Percentiles rank a stretch among this genome's conserved stretches.
Evolutionary conservation across 164 flowering plant genomes (phyloP).

Genomic region (Aristolochia fimbriata): DNA sequence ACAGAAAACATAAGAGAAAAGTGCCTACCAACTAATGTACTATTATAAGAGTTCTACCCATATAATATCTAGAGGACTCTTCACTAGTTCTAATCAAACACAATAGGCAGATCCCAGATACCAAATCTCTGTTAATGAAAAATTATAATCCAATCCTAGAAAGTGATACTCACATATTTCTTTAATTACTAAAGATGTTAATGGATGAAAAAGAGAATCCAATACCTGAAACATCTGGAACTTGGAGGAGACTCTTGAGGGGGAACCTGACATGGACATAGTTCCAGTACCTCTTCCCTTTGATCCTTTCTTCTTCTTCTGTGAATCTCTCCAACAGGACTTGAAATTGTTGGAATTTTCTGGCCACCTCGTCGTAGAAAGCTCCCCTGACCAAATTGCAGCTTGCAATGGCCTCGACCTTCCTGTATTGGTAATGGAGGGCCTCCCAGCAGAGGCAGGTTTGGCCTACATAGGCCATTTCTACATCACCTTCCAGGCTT

Average conservation of each 20-base stretch:
- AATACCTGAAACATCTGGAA: slow-evolving; percentile 44
- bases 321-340: slow-evolving; percentile 42
- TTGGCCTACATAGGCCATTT: slow-evolving; percentile 49
- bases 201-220: background rate
- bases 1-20: too few relatives aligned
- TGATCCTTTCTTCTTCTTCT: slow-evolving; percentile 31
- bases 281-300: slow-evolving; percentile 30
- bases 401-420: slow-evolving; percentile 26
- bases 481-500: slow-evolving; percentile 45
- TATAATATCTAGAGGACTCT: too few relatives aligned
- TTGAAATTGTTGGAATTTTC: slow-evolving; percentile 44
- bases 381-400: slow-evolving; percentile 11
- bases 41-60: too few relatives aligned
- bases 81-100: background rate
- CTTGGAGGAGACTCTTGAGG: slow-evolving; percentile 38
- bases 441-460: slow-evolving; percentile 61
- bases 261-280: slow-evolving; percentile 32
- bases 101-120: background rate
- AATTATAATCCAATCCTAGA: background rate
- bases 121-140: background rate
- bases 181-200: too few relatives aligned
- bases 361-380: slow-evolving; percentile 19
- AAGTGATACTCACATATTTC: too few relatives aligned
- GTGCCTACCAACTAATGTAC: slow-evolving; percentile 19
- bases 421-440: slow-evolving; percentile 44